Evolutionary conservation across 345 rosid species (phyloP).

Genomic region (Toxicodendron radicans): DNA sequence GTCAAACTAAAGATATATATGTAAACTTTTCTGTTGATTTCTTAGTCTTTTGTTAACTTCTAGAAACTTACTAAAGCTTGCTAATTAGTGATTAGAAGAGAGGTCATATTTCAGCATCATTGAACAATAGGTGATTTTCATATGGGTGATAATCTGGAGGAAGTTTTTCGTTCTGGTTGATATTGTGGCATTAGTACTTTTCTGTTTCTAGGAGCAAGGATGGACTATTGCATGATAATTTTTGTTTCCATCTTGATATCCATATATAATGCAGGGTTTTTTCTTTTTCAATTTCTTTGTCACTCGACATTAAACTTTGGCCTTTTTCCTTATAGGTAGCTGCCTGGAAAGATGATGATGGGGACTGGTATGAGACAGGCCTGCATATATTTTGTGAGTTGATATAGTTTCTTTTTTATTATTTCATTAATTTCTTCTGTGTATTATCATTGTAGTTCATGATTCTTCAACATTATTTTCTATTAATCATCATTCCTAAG

Average conservation of each 20-base stretch:
- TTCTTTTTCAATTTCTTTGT: slow-evolving; percentile 1
- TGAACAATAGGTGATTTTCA: background rate
- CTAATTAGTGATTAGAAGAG: background rate
- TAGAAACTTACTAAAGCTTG: background rate
- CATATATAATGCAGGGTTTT: slow-evolving; percentile 7
- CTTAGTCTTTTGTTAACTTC: background rate
- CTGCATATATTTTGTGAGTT: slow-evolving; percentile 94
- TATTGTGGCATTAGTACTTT: background rate
- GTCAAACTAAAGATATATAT: background rate
- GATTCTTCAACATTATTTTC: background rate
- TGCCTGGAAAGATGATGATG: slow-evolving; percentile 94
- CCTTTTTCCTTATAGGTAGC: slow-evolving; percentile 53
- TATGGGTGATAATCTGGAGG: background rate
- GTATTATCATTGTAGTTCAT: background rate
- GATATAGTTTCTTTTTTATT: background rate
- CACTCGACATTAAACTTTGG: slow-evolving; percentile 10
- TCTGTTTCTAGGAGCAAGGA: background rate
- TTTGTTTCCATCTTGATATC: slow-evolving; percentile 2
- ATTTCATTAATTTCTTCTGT: background rate
- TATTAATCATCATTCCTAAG: background rate
- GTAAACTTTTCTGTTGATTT: background rate
- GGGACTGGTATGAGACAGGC: slow-evolving; percentile 95
- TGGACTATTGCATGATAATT: background rate
- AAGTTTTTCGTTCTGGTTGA: background rate
- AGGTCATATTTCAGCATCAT: background rate